phyloP scores from a whole-genome alignment of 257 asterid genomes.

The Primulina tabacum region DNA sequence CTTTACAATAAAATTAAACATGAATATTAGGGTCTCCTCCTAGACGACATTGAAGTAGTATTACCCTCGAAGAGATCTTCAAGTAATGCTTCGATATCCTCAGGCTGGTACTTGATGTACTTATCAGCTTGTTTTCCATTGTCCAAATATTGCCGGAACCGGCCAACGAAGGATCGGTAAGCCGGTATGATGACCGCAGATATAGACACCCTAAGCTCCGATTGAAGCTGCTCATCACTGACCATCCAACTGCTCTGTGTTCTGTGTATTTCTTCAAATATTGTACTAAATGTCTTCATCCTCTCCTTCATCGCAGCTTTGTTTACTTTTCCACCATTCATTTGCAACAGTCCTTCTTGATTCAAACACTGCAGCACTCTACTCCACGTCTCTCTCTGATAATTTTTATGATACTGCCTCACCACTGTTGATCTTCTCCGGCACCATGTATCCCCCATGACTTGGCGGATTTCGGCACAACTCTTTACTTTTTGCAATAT shows the following conservation, averaged over 20 bases:
- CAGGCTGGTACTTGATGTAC: conserved; percentile 80
- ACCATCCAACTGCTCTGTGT: conserved; percentile 78
- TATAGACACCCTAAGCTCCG: conserved; percentile 78
- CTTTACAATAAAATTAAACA: too few relatives aligned
- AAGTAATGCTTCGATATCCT: conserved; percentile 70
- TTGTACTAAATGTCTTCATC: conserved; percentile 55
- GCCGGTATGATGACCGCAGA: conserved; percentile 80
- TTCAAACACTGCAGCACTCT: conserved; percentile 52
- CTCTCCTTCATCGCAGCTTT: conserved; percentile 63
- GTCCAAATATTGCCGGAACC: conserved; percentile 66
- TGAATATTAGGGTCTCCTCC: conserved; percentile 43
- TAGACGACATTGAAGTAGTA: conserved; percentile 55
- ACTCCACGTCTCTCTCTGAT: conserved; percentile 82
- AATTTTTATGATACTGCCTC: conserved; percentile 71
- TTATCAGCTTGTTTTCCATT: conserved; percentile 54
- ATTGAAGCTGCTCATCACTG: conserved; percentile 83
- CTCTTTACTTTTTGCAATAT: conserved; percentile 74
- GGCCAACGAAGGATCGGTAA: conserved; percentile 69
- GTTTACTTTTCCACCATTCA: conserved; percentile 50
- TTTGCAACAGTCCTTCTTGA: conserved; percentile 61
- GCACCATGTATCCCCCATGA: conserved; percentile 87
- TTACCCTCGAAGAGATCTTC: conserved; percentile 78
- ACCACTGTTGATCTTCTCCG: conserved; percentile 71
- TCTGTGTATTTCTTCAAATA: conserved; percentile 65
- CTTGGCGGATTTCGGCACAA: conserved; percentile 50